Conservation (phyloP, 768 basidiomycete genomes). For the Zangia roseola region DNA sequence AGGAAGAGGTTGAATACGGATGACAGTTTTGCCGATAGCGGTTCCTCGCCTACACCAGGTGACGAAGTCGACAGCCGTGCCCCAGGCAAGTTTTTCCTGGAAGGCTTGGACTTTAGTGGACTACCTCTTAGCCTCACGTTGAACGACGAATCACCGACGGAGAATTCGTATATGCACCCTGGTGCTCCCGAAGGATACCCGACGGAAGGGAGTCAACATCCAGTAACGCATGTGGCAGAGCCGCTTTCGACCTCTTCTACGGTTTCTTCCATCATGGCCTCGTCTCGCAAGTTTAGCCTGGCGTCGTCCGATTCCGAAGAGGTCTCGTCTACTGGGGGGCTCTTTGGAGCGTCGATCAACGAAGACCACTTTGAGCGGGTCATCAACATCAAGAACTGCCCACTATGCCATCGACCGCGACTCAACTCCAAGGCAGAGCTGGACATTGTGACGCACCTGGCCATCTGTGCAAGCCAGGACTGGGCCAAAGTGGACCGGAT, state of each 20-base stretch:
- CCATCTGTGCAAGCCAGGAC: slow-evolving; percentile 91
- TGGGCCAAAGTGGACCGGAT: slow-evolving; percentile 89
- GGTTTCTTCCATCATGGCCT: slow-evolving; percentile 3
- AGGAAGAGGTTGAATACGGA: slow-evolving; percentile 62
- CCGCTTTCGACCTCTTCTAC: slow-evolving; percentile 18
- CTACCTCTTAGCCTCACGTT: slow-evolving; percentile 36
- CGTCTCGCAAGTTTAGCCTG: slow-evolving; percentile 34
- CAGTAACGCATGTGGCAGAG: slow-evolving; percentile 36
- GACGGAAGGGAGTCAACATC: slow-evolving; percentile 50
- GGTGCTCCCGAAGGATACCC: slow-evolving; percentile 25
- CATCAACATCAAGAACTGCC: slow-evolving; percentile 94
- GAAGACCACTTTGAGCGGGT: slow-evolving; percentile 67
- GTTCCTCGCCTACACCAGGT: slow-evolving; percentile 54
- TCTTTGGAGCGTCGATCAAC: slow-evolving; percentile 9
- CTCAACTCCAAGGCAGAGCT: slow-evolving; percentile 85
- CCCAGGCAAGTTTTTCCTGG: slow-evolving; percentile 45
- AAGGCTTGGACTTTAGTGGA: slow-evolving; percentile 62
- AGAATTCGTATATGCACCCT: slow-evolving; percentile 13
- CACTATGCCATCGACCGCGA: slow-evolving; percentile 87
- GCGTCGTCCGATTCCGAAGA: slow-evolving; percentile 51
- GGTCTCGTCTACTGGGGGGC: slow-evolving; percentile 17
- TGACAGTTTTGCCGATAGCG: slow-evolving; percentile 41
- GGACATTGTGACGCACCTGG: slow-evolving; percentile 96
- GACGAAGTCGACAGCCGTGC: slow-evolving; percentile 28
- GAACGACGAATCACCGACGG: slow-evolving; percentile 31